These are phyloP conservation scores for Phytophthora chlamydospora DNA, from an alignment of 352 stramenopile species.

Conservation along the genomic window DNA sequence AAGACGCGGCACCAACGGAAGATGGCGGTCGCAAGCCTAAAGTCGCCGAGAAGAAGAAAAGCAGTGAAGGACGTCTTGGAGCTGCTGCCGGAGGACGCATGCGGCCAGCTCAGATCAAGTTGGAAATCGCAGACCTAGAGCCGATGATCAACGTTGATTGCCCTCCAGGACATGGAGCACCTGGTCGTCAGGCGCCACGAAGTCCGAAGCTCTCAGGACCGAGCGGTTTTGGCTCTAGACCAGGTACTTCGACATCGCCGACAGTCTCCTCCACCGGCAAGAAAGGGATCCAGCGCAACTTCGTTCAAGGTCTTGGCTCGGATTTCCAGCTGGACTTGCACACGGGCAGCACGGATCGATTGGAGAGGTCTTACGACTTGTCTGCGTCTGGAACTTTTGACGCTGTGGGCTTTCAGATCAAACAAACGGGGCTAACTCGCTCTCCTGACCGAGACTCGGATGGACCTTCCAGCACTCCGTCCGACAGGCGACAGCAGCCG, in stretches of 20 bases:
- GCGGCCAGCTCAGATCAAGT: conserved; percentile 69
- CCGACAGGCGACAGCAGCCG: conserved; percentile 36
- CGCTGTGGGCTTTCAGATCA: conserved; percentile 83
- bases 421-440: conserved; percentile 77
- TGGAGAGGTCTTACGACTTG: conserved; percentile 83
- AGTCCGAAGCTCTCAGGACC: conserved; percentile 50
- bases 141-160: conserved; percentile 27
- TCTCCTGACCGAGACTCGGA: conserved; percentile 54
- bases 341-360: conserved; percentile 49
- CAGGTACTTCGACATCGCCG: conserved; percentile 43
- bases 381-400: conserved; percentile 85
- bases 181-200: conserved; percentile 43
- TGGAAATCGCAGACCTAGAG: conserved; percentile 68
- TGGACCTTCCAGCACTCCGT: conserved; percentile 20
- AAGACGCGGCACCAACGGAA: conserved; percentile 22
- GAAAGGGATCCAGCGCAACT: conserved; percentile 75
- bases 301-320: conserved; percentile 63
- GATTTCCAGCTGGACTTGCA: conserved; percentile 82
- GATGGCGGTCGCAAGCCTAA: conserved; percentile 38
- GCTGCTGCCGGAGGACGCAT: conserved; percentile 15
- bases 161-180: conserved; percentile 16
- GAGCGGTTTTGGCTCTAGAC: conserved; percentile 21
- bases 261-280: conserved; percentile 54
- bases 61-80: conserved; percentile 10
- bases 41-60: conserved; percentile 63